Conservation (phyloP, 2,329 filamentous ascomycete species). For the Colletotrichum kahawae region DNA sequence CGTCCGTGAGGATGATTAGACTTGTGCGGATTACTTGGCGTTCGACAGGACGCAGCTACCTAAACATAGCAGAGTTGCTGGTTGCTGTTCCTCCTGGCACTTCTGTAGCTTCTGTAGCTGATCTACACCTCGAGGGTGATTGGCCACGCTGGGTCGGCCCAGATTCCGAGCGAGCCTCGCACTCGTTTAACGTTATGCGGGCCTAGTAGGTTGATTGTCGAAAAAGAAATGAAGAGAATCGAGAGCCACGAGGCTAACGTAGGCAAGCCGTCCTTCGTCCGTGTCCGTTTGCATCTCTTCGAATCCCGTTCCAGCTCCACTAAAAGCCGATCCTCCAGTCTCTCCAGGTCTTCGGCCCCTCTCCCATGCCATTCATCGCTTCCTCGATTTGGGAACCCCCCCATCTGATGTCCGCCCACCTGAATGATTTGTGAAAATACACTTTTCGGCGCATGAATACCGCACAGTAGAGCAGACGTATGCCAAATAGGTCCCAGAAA, state of each 20-base stretch:
- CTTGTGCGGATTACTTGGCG: not conserved
- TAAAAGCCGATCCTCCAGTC: not conserved
- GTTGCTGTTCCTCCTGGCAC: not conserved
- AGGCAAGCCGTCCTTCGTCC: not conserved
- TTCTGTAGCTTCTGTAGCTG: not conserved
- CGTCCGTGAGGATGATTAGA: not conserved
- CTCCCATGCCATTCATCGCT: not conserved
- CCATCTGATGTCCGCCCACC: not conserved
- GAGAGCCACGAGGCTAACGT: not conserved
- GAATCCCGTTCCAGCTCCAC: not conserved
- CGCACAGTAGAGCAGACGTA: not conserved
- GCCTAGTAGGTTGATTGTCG: not conserved
- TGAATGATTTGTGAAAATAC: not conserved
- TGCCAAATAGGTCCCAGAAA: not conserved
- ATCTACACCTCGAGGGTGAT: not conserved
- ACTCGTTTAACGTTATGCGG: not conserved
- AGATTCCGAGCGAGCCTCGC: not conserved
- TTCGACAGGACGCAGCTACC: not conserved
- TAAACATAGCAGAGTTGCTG: not conserved
- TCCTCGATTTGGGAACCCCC: not conserved
- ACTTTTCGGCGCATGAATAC: not conserved
- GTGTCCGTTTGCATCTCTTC: not conserved
- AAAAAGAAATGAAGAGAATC: not conserved
- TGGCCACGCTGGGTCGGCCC: not conserved
- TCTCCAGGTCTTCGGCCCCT: not conserved